Conservation (phyloP, 176 grass and related monocot genomes). For the Oryza longistaminata region DNA sequence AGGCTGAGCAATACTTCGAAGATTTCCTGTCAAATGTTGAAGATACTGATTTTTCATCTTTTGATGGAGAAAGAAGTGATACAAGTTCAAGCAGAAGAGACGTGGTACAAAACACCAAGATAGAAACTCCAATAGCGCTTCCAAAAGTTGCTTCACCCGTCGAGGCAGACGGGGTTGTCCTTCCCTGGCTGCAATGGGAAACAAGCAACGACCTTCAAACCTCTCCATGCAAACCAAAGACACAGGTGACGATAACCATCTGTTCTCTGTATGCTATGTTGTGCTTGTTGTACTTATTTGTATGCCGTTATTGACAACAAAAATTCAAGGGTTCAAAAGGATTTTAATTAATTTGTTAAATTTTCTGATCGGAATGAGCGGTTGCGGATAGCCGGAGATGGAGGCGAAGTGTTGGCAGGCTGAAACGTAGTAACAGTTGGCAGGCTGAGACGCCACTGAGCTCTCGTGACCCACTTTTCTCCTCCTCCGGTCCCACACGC, state of each 20-base stretch:
- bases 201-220: conserved; percentile 53
- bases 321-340: too few relatives aligned
- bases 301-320: background rate
- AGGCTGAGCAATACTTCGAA: conserved; percentile 91
- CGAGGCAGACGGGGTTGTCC: conserved; percentile 76
- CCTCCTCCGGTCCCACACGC: too few relatives aligned
- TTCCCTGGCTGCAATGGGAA: conserved; percentile 99
- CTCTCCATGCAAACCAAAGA: conserved; percentile 65
- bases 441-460: too few relatives aligned
- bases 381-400: too few relatives aligned
- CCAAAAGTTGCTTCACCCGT: conserved; percentile 45
- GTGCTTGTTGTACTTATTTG: background rate
- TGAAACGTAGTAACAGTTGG: too few relatives aligned
- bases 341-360: too few relatives aligned
- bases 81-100: conserved; percentile 62
- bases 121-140: conserved; percentile 49
- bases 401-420: too few relatives aligned
- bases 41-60: conserved; percentile 96
- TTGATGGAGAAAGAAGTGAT: conserved; percentile 92
- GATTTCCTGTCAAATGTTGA: conserved; percentile 97
- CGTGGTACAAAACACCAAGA: conserved; percentile 15
- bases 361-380: too few relatives aligned
- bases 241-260: conserved; percentile 35
- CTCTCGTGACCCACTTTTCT: too few relatives aligned
- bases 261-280: background rate